These are phyloP conservation scores for Stephania cephalantha DNA, from an alignment of 164 flowering plant species.

Conservation along the genomic window DNA sequence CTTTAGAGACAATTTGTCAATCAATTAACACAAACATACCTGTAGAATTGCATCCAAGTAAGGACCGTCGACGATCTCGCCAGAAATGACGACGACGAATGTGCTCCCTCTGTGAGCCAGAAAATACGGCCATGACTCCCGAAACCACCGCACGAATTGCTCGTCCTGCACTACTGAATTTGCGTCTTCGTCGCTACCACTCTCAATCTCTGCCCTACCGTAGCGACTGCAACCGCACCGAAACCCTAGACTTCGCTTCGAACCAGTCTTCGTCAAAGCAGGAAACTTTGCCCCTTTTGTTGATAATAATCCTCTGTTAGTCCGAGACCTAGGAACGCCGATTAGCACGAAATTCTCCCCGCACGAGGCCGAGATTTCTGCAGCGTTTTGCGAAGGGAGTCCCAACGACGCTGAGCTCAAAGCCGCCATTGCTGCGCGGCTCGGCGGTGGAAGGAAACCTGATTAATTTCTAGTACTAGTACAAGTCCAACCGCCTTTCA, in stretches of 20 bases:
- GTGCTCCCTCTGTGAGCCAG: slow-evolving; percentile 53
- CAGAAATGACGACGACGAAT: slow-evolving; percentile 59
- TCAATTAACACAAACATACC: slow-evolving; percentile 29
- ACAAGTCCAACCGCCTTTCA: neutral
- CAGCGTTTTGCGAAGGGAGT: neutral
- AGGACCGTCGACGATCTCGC: slow-evolving; percentile 37
- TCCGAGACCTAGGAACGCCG: neutral
- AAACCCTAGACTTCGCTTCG: neutral
- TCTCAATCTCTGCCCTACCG: slow-evolving; percentile 2
- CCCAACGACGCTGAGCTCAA: slow-evolving; percentile 5
- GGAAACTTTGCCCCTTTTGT: neutral
- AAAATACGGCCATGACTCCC: slow-evolving; percentile 60
- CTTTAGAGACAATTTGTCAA: neutral
- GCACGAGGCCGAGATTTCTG: neutral
- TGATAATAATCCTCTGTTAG: neutral
- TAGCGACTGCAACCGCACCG: neutral
- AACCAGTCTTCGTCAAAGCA: neutral
- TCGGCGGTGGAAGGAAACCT: neutral
- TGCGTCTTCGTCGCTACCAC: neutral
- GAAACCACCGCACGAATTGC: slow-evolving; percentile 28
- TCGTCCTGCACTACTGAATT: slow-evolving; percentile 10
- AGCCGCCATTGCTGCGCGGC: slow-evolving; percentile 12
- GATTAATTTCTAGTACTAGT: neutral
- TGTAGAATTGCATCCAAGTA: slow-evolving; percentile 43
- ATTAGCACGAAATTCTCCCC: neutral